Evolutionary conservation across 75 land plant species (phyloP).

Genomic region (Picea sitchensis): DNA sequence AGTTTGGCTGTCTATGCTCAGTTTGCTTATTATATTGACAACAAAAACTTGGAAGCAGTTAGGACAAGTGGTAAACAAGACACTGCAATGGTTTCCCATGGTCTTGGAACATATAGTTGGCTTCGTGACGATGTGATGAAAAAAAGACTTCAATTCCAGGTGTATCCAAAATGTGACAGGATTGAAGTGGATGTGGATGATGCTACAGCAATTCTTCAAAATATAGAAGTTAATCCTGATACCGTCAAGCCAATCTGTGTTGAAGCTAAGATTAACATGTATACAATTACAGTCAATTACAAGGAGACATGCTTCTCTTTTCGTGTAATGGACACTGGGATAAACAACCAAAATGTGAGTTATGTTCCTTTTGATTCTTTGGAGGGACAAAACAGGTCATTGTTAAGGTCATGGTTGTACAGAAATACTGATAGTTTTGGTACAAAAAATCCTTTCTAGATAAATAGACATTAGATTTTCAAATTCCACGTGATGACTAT

Average conservation of each 20-base stretch:
- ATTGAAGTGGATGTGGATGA: constrained; percentile 56
- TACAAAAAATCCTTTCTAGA: background rate
- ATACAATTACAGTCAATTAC: constrained; percentile 20
- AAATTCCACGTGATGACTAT: background rate
- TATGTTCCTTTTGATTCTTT: background rate
- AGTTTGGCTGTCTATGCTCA: constrained; percentile 76
- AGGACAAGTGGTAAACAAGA: constrained; percentile 21
- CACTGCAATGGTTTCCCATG: constrained; percentile 59
- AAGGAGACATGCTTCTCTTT: constrained; percentile 19
- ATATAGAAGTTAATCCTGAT: constrained; percentile 32
- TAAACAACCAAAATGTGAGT: constrained; percentile 31
- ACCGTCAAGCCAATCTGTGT: constrained; percentile 18
- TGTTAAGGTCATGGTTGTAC: background rate
- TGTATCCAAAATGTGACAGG: constrained; percentile 22
- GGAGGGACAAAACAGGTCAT: background rate
- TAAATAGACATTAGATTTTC: background rate
- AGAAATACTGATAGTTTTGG: background rate
- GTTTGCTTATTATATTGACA: constrained; percentile 67
- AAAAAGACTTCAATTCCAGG: constrained; percentile 32
- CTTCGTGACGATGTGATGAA: constrained; percentile 59
- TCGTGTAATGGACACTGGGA: constrained; percentile 47
- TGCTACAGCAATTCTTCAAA: constrained; percentile 31
- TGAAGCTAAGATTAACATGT: constrained; percentile 15
- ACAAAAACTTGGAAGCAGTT: constrained; percentile 20
- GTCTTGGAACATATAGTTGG: constrained; percentile 96